Evolutionary conservation across 129 eudicot genomes (phyloP).

Genomic region (Flaveria brownii): DNA sequence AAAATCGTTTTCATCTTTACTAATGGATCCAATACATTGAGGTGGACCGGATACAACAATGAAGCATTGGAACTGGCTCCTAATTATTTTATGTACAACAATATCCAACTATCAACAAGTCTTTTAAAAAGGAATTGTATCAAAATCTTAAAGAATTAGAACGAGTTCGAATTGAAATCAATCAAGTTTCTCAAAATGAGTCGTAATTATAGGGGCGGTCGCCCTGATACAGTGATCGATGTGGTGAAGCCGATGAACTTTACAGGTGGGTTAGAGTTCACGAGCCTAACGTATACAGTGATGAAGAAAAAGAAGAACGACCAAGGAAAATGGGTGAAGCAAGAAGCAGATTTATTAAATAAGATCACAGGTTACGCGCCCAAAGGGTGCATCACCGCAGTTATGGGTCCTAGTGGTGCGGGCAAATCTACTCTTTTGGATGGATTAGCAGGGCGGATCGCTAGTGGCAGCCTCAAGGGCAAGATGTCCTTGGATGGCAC

Average conservation of each 20-base stretch:
- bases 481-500: constrained; percentile 65
- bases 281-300: constrained; percentile 64
- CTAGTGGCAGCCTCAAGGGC: constrained; percentile 76
- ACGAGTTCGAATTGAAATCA: background rate
- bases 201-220: constrained; percentile 31
- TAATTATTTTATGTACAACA: constrained; percentile 16
- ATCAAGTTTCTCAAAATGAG: constrained; percentile 31
- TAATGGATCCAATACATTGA: constrained; percentile 35
- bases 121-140: background rate
- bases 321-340: constrained; percentile 57
- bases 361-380: constrained; percentile 71
- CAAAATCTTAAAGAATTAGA: background rate
- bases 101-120: constrained; percentile 35
- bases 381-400: constrained; percentile 80
- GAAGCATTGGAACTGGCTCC: constrained; percentile 54
- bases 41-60: constrained; percentile 20
- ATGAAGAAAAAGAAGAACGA: constrained; percentile 47
- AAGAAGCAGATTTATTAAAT: constrained; percentile 57
- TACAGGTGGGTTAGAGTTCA: constrained; percentile 69
- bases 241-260: constrained; percentile 50
- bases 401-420: constrained; percentile 97
- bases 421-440: constrained; percentile 83
- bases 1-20: constrained; percentile 22
- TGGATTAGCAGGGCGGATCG: constrained; percentile 79
- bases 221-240: constrained; percentile 51